phyloP scores from a whole-genome alignment of 1,284 basidiomycete species.

The Amylostereum areolatum region DNA sequence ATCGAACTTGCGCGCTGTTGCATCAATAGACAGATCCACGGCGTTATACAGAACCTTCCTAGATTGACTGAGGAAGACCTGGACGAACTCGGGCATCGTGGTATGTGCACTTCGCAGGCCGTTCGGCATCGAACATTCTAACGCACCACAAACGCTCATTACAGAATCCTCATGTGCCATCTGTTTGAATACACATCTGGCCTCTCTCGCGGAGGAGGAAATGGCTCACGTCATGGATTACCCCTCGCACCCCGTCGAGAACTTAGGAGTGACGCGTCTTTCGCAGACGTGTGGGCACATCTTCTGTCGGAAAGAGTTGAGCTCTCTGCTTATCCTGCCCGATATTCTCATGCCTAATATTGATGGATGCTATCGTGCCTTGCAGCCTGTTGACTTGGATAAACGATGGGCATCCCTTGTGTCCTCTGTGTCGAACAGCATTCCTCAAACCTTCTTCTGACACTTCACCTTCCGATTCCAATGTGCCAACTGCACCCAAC shows the following conservation, averaged over 20 bases:
- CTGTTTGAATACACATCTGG: conserved; percentile 58
- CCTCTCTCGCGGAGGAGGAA: conserved; percentile 69
- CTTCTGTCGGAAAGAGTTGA: conserved; percentile 71
- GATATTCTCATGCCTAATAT: conserved; percentile 3
- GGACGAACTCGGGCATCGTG: conserved; percentile 27
- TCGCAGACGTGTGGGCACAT: conserved; percentile 58
- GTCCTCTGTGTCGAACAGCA: conserved; percentile 53
- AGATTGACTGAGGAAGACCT: conserved; percentile 38
- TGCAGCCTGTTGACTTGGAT: conserved; percentile 62
- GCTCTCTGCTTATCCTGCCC: conserved; percentile 10
- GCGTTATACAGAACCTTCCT: conserved; percentile 33
- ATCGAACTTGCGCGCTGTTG: neutral
- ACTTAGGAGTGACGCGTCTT: conserved; percentile 61
- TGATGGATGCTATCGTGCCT: neutral
- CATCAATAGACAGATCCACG: conserved; percentile 23
- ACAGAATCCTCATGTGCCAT: conserved; percentile 65
- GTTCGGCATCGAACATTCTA: conserved; percentile 10
- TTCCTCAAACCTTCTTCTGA: conserved; percentile 23
- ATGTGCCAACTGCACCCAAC: neutral
- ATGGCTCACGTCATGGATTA: conserved; percentile 66
- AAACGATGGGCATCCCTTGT: conserved; percentile 51
- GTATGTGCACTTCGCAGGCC: conserved; percentile 28
- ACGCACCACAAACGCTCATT: neutral
- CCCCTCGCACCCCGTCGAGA: conserved; percentile 60
- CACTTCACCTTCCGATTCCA: neutral